A percentile compares a stretch with the other conserved stretches of the same genome.
Conservation (phyloP, 495 filamentous ascomycete genomes). For the Oidiodendron maius region DNA sequence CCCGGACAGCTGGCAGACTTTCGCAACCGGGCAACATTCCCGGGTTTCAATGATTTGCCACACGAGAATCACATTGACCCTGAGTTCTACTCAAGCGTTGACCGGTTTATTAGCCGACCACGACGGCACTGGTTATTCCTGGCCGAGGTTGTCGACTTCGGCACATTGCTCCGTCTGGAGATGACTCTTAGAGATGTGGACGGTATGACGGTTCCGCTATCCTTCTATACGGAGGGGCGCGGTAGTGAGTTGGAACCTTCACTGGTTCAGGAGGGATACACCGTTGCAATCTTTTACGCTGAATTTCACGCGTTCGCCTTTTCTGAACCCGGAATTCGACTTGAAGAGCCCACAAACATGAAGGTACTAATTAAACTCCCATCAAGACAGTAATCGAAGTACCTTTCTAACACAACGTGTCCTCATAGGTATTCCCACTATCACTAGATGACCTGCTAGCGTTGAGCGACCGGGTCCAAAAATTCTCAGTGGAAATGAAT, state of each 20-base stretch:
- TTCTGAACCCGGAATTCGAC: conserved; percentile 21
- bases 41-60: conserved; percentile 24
- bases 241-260: conserved; percentile 20
- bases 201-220: conserved; percentile 19
- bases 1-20: conserved; percentile 18
- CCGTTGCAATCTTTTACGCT: conserved; percentile 29
- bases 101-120: conserved; percentile 15
- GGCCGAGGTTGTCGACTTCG: conserved; percentile 26
- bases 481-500: conserved; percentile 23
- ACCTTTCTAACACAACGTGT: background rate
- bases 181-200: conserved; percentile 24
- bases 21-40: conserved; percentile 21
- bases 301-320: conserved; percentile 22
- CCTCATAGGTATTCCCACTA: conserved; percentile 24
- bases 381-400: background rate
- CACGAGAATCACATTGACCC: conserved; percentile 15
- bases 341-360: conserved; percentile 22
- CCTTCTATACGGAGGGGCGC: conserved; percentile 26
- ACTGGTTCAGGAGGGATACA: conserved; percentile 24
- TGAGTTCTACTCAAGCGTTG: conserved; percentile 18
- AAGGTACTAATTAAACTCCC: conserved; percentile 20
- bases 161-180: conserved; percentile 18
- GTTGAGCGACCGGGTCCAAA: conserved; percentile 24
- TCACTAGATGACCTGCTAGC: conserved; percentile 23
- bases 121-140: conserved; percentile 28